Base-by-base conservation (phyloP, 1,284 basidiomycete genomes). In the Taiwanofungus camphoratus region DNA sequence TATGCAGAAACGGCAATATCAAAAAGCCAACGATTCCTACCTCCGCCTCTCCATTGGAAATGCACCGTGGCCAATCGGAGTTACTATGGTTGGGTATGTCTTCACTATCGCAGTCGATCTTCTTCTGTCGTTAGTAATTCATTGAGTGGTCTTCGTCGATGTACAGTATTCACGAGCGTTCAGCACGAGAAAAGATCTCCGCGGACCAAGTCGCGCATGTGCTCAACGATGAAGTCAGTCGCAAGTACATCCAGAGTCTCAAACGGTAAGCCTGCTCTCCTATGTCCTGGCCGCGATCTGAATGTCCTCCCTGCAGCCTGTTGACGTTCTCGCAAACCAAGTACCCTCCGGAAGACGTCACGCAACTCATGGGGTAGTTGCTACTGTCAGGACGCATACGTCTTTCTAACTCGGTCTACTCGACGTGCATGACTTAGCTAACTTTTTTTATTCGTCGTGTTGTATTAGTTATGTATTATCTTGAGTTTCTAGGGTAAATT, bases 51-150 rank as follows among this genome's bases (percentile, higher is more conserved):
- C 90, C 3, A 99, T 99, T 50, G 96, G 96, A 13, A 99, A 97
- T 60, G 95, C 96, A 0, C 94, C 96, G 1, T 99, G 96, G 96
- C 96, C 96, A 0, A 98, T 99, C 59, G 96, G 96, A 42, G 96
- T 99, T 4, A 99, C 96, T 46, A 95, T 95, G 87, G 95, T 97
- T 69, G 92, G 90, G 91, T 91, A 62, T 27, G 83, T 73, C 3
- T 13, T 36, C 20, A 27, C 39, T 36, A 16, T 4, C 18, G 20
- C 19, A 16, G 18, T 15, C 18, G 11, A 19, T 20, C 5, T 29
- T 34, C 18, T 16, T 13, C 12, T 7, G 6, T 39, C 38, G 5
- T 40, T 20, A 36, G 7, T 19, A 6, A 20, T 26, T 5, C 15
- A 40, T 20, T 18, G 27, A 4, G 18, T 5, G 16, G 15, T 11